phyloP scores from a whole-genome alignment of 164 flowering plant genomes.

The Echeveria elegans region DNA sequence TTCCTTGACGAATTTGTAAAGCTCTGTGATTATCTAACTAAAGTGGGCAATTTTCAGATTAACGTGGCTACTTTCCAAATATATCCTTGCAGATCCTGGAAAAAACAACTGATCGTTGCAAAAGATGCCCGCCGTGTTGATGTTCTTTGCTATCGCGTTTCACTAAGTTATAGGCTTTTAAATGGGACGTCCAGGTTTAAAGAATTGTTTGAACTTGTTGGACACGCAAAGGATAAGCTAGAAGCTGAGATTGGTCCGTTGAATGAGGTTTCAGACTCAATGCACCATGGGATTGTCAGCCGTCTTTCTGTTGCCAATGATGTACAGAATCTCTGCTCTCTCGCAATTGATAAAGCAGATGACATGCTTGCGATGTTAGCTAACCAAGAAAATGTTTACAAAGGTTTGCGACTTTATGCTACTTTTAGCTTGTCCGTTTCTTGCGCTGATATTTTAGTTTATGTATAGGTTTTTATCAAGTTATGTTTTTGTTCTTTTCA shows the following conservation, averaged over 20 bases:
- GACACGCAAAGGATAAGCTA: conserved; percentile 32
- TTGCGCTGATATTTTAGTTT: neutral
- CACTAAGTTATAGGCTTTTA: conserved; percentile 44
- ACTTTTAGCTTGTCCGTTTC: neutral
- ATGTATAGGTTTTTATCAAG: neutral
- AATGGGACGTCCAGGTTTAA: conserved; percentile 36
- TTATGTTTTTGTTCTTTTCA: conserved; percentile 30
- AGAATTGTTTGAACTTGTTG: conserved; percentile 33
- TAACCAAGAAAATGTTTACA: conserved; percentile 15
- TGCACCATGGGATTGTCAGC: conserved; percentile 59
- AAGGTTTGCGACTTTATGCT: conserved; percentile 54
- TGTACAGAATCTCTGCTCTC: conserved; percentile 70
- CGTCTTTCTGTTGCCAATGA: conserved; percentile 65
- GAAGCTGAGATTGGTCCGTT: conserved; percentile 61
- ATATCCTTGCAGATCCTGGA: conserved; percentile 50
- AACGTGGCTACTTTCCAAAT: neutral
- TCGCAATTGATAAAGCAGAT: conserved; percentile 77
- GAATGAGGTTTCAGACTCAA: conserved; percentile 27
- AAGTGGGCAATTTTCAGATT: neutral
- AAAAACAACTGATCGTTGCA: conserved; percentile 55
- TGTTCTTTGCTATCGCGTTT: conserved; percentile 45
- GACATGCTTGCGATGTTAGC: conserved; percentile 43
- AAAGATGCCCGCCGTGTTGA: conserved; percentile 67
- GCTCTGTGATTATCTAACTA: neutral
- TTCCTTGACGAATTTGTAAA: no score